phyloP scores from a whole-genome alignment of 495 filamentous ascomycete species.

The Talaromyces trachyspermus region DNA sequence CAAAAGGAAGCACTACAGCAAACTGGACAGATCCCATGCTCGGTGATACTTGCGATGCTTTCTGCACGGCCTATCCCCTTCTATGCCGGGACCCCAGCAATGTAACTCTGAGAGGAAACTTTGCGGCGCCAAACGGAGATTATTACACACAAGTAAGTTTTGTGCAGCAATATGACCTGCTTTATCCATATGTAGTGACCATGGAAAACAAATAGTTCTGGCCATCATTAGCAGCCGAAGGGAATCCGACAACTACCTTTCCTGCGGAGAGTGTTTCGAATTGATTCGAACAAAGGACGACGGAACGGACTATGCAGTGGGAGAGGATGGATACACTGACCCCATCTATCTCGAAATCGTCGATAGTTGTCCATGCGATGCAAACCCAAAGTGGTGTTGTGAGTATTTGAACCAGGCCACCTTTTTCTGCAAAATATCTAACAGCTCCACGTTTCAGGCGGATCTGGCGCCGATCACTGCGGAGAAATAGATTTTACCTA shows the following conservation, averaged over 20 bases:
- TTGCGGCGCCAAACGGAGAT: background rate
- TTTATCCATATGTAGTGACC: too few relatives aligned
- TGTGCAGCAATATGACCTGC: too few relatives aligned
- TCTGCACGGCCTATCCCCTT: constrained; percentile 1
- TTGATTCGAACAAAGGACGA: background rate
- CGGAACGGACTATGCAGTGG: background rate
- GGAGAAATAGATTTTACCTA: constrained; percentile 1
- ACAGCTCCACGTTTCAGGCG: background rate
- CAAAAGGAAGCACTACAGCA: background rate
- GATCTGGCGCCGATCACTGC: constrained; percentile 3
- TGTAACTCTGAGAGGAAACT: background rate
- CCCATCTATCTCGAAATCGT: constrained; percentile 1
- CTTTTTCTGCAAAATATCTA: background rate
- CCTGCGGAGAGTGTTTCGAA: constrained; percentile 4
- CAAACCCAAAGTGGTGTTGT: constrained; percentile 4
- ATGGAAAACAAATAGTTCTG: too few relatives aligned
- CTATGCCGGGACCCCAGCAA: constrained; percentile 1
- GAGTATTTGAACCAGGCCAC: background rate
- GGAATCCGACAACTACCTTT: constrained; percentile 4
- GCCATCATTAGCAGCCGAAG: background rate
- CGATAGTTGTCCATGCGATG: constrained; percentile 1
- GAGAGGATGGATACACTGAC: background rate
- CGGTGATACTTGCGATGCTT: background rate
- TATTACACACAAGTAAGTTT: constrained; percentile 5
- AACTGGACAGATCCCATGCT: constrained; percentile 5